Percentiles rank a stretch among this genome's conserved stretches.
Evolutionary conservation across 768 basidiomycete species (phyloP).

Genomic region (Tulasnella sp.): DNA sequence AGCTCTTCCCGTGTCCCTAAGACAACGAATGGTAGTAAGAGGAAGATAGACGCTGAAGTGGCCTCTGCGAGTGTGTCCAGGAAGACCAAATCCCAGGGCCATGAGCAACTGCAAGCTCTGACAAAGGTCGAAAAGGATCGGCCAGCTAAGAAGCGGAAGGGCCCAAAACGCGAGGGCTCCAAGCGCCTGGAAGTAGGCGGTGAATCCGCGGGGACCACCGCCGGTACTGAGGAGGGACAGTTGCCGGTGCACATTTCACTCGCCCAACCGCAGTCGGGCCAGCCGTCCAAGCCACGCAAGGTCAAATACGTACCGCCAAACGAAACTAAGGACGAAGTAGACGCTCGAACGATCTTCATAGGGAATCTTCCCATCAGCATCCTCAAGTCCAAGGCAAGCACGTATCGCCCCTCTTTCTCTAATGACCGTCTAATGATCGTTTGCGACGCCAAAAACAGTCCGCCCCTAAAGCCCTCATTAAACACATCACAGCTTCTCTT

Average conservation of each 20-base stretch:
- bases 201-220: neutral
- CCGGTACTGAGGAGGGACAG: no score
- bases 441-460: no score
- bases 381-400: constrained; percentile 62
- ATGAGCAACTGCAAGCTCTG: constrained; percentile 6
- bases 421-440: neutral
- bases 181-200: no score
- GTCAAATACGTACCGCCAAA: constrained; percentile 46
- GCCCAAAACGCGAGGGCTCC: constrained; percentile 17
- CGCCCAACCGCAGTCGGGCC: no score
- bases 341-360: constrained; percentile 81
- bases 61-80: constrained; percentile 8
- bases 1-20: no score
- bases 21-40: constrained; percentile 11
- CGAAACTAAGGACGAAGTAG: constrained; percentile 62
- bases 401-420: neutral
- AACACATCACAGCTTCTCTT: constrained; percentile 53
- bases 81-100: no score
- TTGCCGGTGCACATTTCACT: no score
- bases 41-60: constrained; percentile 7
- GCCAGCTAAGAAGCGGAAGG: constrained; percentile 6
- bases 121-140: constrained; percentile 10
- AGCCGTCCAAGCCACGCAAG: no score
- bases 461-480: constrained; percentile 59
- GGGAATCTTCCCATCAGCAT: constrained; percentile 77